Evolutionary conservation across 176 grass and related monocot species (phyloP).

Genomic region (Pharus latifolius): DNA sequence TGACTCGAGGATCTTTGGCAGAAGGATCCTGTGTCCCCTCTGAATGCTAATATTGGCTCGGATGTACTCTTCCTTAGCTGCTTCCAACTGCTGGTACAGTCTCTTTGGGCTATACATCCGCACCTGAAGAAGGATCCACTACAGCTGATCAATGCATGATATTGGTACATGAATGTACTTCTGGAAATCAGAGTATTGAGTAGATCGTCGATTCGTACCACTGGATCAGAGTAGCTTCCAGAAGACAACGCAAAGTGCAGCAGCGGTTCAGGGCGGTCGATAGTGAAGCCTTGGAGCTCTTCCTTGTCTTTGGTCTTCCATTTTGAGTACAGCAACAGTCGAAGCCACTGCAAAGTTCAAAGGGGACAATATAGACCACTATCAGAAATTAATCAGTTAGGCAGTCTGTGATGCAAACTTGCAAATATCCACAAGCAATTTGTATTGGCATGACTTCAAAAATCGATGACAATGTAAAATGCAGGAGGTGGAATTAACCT

Average conservation of each 20-base stretch:
- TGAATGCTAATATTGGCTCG: conserved; percentile 42
- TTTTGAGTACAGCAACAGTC: conserved; percentile 52
- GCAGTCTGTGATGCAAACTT: not conserved
- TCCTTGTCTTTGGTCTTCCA: conserved; percentile 60
- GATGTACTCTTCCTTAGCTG: conserved; percentile 74
- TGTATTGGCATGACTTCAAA: not conserved
- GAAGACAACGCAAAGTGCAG: conserved; percentile 83
- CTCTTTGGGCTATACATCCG: conserved; percentile 59
- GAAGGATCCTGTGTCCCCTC: conserved; percentile 41
- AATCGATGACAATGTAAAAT: not conserved
- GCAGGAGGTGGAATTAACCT: conserved; percentile 26
- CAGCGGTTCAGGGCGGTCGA: conserved; percentile 60
- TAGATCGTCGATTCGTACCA: conserved; percentile 21
- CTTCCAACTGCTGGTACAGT: conserved; percentile 60
- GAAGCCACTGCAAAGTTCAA: conserved; percentile 52
- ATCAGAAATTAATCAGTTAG: not conserved
- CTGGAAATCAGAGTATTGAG: not conserved
- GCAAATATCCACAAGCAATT: not conserved
- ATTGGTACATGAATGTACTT: not conserved
- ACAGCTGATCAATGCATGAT: not conserved
- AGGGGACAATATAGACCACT: not conserved
- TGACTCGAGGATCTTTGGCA: conserved; percentile 60
- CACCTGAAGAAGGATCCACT: conserved; percentile 45
- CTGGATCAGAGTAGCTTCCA: conserved; percentile 73
- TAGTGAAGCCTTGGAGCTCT: conserved; percentile 50